Evolutionary conservation across 352 stramenopile species (phyloP), one percentile per base, ranked within the genome.

Genomic region (Phytopythium oedochilum): DNA sequence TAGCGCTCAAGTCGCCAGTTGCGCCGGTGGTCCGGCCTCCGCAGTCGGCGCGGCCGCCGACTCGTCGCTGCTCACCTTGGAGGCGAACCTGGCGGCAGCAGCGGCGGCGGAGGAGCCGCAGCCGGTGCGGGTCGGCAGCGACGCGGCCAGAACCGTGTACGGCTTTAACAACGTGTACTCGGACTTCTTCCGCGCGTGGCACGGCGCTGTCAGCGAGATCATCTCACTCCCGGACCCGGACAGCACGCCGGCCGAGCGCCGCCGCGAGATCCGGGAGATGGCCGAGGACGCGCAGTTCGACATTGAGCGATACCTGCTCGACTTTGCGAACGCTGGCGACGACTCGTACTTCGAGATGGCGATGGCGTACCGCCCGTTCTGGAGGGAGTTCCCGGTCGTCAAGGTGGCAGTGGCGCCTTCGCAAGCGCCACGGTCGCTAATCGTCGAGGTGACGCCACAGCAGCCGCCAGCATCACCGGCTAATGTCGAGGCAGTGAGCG

Each of bases 261-360:
- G 93, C 40, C 58, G 74, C 11, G 57, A 69, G n/a, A 57, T 96
- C 50, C 85, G 94, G 22, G 66, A 96, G 40, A 56, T 76, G 7
- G 80, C 78, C 3, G 97, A 99, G 70, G 75, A 98, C 48, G 55
- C 82, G 34, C 87, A 97, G 39, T 99, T 99, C 73, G 87, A 98
- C 69, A 49, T 87, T 10, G 96, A 98, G 61, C 86, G 97, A 29
- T 99, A 99, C 60, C 73, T 98, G 18, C 82, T 92, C 53, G 97
- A 99, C 73, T 94, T 96, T 46, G 66, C 91, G 26, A 83, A 97
- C 43, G 75, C 82, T 25, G 51, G 75, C 20, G 92, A 98, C 35
- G 97, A 99, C 69, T 92, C 96, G 61, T 88, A 99, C 50, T 98
- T 94, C 45, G 56, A 88, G 25, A 61, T 92, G 23, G 93, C 96